Evolutionary conservation across 257 asterid genomes (phyloP).

Genomic region (Nicotiana tabacum): DNA sequence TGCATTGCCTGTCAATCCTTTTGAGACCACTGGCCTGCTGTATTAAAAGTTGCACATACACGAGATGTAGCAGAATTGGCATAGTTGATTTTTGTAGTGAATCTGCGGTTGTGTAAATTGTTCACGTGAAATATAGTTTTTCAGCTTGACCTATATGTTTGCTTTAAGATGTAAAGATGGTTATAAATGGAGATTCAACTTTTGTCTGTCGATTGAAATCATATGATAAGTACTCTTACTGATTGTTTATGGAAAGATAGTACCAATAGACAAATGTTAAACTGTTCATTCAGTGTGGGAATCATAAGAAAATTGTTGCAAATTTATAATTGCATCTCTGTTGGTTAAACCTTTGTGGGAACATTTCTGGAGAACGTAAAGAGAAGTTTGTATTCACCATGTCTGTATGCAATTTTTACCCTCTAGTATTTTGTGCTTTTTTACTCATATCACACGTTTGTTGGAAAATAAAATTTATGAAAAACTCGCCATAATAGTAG

Average conservation of each 20-base stretch:
- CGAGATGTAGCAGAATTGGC: constrained; percentile 28
- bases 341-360: not conserved
- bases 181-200: not conserved
- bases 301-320: not conserved
- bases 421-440: not conserved
- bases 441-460: too few relatives aligned
- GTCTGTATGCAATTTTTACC: not conserved
- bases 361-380: too few relatives aligned
- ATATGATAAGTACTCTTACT: not conserved
- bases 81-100: constrained; percentile 43
- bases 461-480: too few relatives aligned
- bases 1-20: constrained; percentile 64
- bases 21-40: constrained; percentile 33
- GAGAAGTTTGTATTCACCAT: not conserved
- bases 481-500: too few relatives aligned
- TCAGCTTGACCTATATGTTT: constrained; percentile 19
- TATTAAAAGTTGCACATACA: constrained; percentile 17
- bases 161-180: constrained; percentile 12
- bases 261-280: not conserved
- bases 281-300: not conserved
- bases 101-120: constrained; percentile 22
- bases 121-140: constrained; percentile 14
- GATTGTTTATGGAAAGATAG: not conserved
- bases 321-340: not conserved
- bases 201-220: not conserved